phyloP scores from a whole-genome alignment of 2,329 filamentous ascomycete species.

The Cadophora gregata region DNA sequence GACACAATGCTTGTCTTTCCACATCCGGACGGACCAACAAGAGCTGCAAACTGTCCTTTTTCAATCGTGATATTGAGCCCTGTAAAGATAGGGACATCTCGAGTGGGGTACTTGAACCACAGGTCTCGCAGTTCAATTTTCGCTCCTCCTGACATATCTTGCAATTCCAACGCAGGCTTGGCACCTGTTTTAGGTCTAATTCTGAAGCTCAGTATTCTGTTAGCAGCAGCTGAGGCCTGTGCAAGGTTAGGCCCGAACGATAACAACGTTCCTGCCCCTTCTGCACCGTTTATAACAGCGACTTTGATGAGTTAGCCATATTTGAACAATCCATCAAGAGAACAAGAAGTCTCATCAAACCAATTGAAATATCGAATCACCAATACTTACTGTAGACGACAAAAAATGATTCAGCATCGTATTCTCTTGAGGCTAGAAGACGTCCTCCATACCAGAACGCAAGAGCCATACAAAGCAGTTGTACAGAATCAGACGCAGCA shows the following conservation, averaged over 20 bases:
- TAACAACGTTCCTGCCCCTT: constrained; percentile 59
- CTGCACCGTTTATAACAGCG: constrained; percentile 57
- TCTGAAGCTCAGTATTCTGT: constrained; percentile 58
- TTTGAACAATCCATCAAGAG: too few relatives aligned
- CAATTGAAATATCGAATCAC: too few relatives aligned
- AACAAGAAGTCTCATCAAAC: too few relatives aligned
- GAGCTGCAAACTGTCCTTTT: constrained; percentile 72
- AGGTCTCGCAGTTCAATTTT: constrained; percentile 62
- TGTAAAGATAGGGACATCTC: constrained; percentile 62
- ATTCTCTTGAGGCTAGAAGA: constrained; percentile 50
- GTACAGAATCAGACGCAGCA: constrained; percentile 59
- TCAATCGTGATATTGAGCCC: constrained; percentile 64
- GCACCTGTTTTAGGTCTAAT: constrained; percentile 13
- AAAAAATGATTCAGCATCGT: constrained; percentile 55
- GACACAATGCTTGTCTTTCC: constrained; percentile 76
- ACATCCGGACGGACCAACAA: constrained; percentile 70
- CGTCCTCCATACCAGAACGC: constrained; percentile 60
- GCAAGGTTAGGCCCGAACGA: constrained; percentile 61
- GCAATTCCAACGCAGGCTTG: constrained; percentile 29
- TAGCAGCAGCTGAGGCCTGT: constrained; percentile 63
- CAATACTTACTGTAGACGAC: constrained; percentile 46
- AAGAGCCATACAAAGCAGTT: constrained; percentile 63
- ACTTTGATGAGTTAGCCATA: neutral
- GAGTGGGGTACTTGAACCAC: constrained; percentile 65
- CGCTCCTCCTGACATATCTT: constrained; percentile 50